Base-by-base conservation (phyloP, 2,329 filamentous ascomycete species). In the Lasiodiplodia sp. region DNA sequence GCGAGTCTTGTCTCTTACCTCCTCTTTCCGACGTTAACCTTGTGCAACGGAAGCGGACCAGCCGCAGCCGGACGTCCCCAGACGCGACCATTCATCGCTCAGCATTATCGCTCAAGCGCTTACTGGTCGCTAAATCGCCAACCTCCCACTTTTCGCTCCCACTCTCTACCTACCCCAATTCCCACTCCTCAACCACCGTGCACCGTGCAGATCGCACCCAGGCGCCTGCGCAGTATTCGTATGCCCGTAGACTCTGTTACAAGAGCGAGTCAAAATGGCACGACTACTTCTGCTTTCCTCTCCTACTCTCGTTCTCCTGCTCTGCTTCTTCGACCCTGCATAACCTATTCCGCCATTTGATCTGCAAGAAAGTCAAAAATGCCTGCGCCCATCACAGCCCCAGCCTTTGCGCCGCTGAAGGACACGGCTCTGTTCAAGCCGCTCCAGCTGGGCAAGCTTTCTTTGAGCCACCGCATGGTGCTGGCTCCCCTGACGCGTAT, bases 361-460 rank as follows among this genome's bases (percentile, higher is more conserved):
- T 21, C 18, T 16, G 8, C 28, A 0, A 12, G 8, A 10, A 31
- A 37, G 34, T 8, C 28, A 21, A 49, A n/a, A 23, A 79, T 77
- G 76, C 73, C 76, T 14, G 76, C 75, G 72, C 74, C 75, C 68
- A 73, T 76, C 66, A 73, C 75, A 40, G 72, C 73, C 7, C 67
- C 74, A 25, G 73, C 72, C 70, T 78, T 75, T 69, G 73, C 73
- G 72, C 73, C 74, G 14, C 72, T 80, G 21, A 75, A 75, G 58
- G 74, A 76, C 49, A 76, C 76, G 21, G 71, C 72, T 2, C 71
- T 79, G 5, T 79, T 79, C 68, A 76, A 73, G 28, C 74, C 77
- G 1, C 71, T 78, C 53, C 74, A 77, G 60, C 70, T 78, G 38
- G 77, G 77, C 23, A 60, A 60, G 25, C 44, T 70, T 25, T 16